Base-by-base conservation (phyloP, 768 basidiomycete genomes). In the Trametes villosa region DNA sequence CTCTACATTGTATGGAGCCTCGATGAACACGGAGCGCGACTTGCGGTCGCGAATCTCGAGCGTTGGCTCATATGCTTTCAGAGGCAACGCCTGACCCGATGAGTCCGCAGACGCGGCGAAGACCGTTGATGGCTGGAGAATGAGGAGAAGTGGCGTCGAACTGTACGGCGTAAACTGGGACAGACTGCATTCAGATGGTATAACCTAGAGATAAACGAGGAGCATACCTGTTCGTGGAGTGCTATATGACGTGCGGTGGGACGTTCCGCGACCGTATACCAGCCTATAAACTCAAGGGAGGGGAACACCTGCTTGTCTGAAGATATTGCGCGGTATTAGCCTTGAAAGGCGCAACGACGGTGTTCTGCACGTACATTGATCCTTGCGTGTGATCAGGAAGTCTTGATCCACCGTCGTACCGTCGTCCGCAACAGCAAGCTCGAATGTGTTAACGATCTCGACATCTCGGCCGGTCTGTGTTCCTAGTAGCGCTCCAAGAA, bases 251-350 rank as follows among this genome's bases (percentile, higher is more conserved):
- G 78, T n/a, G 82, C 68, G 1, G 87, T 87, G 0, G 94, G 94
- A 12, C 79, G 77, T n/a, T 82, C 72, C 17, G 93, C 88, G 44
- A 96, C 87, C 0, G 91, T 92, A 75, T 99, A 99, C 97, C 97
- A 99, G 9, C 97, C 97, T 51, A 99, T 91, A 70, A 99, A 89
- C 71, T 98, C 97, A 33, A 98, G 82, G 0, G 95, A 94, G 12
- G 97, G 97, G 74, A 99, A 98, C 22, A 98, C 96, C 76, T 97
- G 95, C 74, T 96, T 96, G 81, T 95, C 96, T 98, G 73, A 44
- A 51, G 53, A 17, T n/a, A 3, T 20, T 22, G 24, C 27, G 29
- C 20, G n/a, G 22, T 27, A 34, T 33, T 36, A 26, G 34, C 18
- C 2, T 17, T 36, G 24, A 11, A n/a, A 29, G 33, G 18, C 9